Evolutionary conservation across 768 basidiomycete species (phyloP), one percentile per base, ranked within the genome.

Genomic region (Lyophyllum shimeji): DNA sequence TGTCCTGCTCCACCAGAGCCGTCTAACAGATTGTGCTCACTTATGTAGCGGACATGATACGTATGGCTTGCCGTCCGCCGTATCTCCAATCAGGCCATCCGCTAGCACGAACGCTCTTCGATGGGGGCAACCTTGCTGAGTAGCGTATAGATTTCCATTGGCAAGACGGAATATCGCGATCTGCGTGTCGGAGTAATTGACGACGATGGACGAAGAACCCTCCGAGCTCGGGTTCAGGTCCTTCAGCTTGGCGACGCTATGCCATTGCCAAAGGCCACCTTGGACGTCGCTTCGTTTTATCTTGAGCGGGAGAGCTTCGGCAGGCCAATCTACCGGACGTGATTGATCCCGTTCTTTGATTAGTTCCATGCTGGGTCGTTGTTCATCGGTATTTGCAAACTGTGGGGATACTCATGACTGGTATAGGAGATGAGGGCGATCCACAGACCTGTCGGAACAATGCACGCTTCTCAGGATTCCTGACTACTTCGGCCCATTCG

Each of bases 291-390:
- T n/a, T 20, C 47, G 40, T 34, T 51, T 60, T 25, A 86, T 67
- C 54, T 79, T 81, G n/a, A 77, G 68, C 0, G 81, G 67, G 3
- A 81, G 74, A 43, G 76, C 77, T 17, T 74, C 71, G 64, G 84
- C 83, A 1, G 86, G 79, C 88, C 88, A 90, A 55, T 88, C 79
- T 6, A 84, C 85, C 1, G 87, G 86, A 21, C 86, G 77, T 12
- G 67, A 60, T 60, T 90, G 88, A 2, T 83, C 82, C 20, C 88
- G 76, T 65, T 90, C 84, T 5, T 72, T 63, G 54, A 87, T 78
- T 17, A 74, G 65, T 63, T 89, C 87, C 2, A 76, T 72, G 23
- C 73, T 70, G 18, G 71, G 66, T 0, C 68, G 69, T 8, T 70
- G 71, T 57, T 85, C 81, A 7, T 75, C 66, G 1, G 85, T 85